A percentile compares a stretch with the other conserved stretches of the same genome.
phyloP scores from a whole-genome alignment of 441 rosid genomes.

The Geranium incanum region DNA sequence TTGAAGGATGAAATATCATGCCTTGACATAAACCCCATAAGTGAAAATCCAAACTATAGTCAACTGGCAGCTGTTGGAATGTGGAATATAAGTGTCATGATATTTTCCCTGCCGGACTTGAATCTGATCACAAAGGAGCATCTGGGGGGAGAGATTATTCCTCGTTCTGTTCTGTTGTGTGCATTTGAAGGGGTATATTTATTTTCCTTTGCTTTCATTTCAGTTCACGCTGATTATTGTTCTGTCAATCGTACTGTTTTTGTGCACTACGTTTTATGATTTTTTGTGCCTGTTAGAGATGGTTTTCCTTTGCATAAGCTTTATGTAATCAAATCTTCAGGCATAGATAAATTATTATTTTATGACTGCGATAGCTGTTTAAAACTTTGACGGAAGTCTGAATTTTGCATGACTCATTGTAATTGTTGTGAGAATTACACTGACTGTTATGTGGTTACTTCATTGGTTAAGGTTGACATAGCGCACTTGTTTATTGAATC shows the following conservation, averaged over 20 bases:
- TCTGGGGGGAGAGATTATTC: slow-evolving; percentile 94
- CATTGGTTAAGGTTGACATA: neutral
- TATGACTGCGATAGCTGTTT: neutral
- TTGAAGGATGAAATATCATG: slow-evolving; percentile 88
- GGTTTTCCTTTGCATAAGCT: neutral
- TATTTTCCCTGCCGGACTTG: slow-evolving; percentile 80
- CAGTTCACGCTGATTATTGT: neutral
- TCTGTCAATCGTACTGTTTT: neutral
- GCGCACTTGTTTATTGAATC: neutral
- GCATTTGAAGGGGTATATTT: slow-evolving; percentile 61
- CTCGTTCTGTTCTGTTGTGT: slow-evolving; percentile 91
- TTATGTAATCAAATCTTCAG: neutral
- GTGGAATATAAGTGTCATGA: slow-evolving; percentile 97
- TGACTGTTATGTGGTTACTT: neutral
- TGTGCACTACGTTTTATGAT: neutral
- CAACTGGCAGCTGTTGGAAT: slow-evolving; percentile 94
- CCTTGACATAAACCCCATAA: slow-evolving; percentile 88
- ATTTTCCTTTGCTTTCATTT: neutral
- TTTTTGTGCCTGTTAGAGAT: neutral
- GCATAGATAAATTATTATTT: neutral
- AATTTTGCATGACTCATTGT: neutral
- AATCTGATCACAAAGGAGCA: slow-evolving; percentile 80
- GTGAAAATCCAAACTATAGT: slow-evolving; percentile 68
- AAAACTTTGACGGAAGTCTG: neutral
- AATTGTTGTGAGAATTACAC: neutral